These are phyloP conservation scores for Penicillium turbatum DNA, from an alignment of 495 filamentous ascomycete species.

Conservation along the genomic window DNA sequence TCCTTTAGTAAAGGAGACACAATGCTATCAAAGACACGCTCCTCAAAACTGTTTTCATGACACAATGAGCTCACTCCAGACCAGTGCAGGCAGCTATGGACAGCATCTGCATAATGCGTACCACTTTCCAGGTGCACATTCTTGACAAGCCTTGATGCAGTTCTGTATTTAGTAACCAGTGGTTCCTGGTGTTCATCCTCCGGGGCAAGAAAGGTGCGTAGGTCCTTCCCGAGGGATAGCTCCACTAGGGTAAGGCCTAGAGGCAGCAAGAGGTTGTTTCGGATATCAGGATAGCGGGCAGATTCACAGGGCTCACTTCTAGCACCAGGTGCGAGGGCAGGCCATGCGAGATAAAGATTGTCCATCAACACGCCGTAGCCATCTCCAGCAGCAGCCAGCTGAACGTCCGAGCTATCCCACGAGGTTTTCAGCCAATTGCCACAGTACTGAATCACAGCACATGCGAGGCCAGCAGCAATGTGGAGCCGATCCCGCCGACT, in stretches of 20 bases:
- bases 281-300: neutral
- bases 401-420: conserved; percentile 24
- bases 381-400: conserved; percentile 4
- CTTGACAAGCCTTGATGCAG: conserved; percentile 20
- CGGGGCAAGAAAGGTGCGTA: conserved; percentile 13
- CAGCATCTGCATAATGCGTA: conserved; percentile 31
- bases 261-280: conserved; percentile 23
- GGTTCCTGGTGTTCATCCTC: conserved; percentile 20
- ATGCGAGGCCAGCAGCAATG: conserved; percentile 32
- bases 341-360: conserved; percentile 16
- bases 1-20: conserved; percentile 19
- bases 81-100: conserved; percentile 32
- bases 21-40: conserved; percentile 12
- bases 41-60: conserved; percentile 10
- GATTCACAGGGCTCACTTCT: neutral
- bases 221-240: conserved; percentile 31
- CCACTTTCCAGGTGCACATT: conserved; percentile 28
- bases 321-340: neutral
- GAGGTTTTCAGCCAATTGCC: conserved; percentile 31
- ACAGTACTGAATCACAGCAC: conserved; percentile 32
- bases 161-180: conserved; percentile 18
- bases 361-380: conserved; percentile 2
- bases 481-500: conserved; percentile 27
- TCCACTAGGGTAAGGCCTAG: conserved; percentile 36
- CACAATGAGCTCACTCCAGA: conserved; percentile 9